phyloP scores from a whole-genome alignment of 2,329 filamentous ascomycete genomes.

The Aspergillus fumigatus region DNA sequence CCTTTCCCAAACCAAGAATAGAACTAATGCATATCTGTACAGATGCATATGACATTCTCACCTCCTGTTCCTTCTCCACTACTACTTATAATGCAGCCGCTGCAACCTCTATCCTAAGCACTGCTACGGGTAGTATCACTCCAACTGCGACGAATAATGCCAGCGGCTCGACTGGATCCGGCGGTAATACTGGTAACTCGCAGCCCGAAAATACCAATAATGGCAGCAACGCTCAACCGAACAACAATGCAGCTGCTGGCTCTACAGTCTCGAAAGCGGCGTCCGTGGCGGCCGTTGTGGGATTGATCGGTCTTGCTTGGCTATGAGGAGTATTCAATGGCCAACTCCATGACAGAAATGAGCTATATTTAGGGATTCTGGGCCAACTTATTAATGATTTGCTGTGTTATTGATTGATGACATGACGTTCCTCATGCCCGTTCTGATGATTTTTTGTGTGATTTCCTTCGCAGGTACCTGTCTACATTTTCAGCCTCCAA shows the following conservation, averaged over 20 bases:
- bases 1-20: not conserved
- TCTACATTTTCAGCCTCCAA: not conserved
- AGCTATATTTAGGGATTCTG: not conserved
- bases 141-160: not conserved
- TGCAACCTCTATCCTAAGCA: slow-evolving; percentile 15
- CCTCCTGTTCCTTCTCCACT: slow-evolving; percentile 23
- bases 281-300: slow-evolving; percentile 18
- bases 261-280: slow-evolving; percentile 11
- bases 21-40: not conserved
- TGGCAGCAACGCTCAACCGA: slow-evolving; percentile 6
- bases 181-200: not conserved
- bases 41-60: slow-evolving; percentile 30
- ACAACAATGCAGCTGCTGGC: slow-evolving; percentile 12
- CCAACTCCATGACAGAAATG: not conserved
- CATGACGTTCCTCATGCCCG: not conserved
- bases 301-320: slow-evolving; percentile 23
- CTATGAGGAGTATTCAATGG: slow-evolving; percentile 10
- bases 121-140: not conserved
- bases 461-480: not conserved
- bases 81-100: slow-evolving; percentile 24
- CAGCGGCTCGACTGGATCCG: not conserved
- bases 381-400: not conserved
- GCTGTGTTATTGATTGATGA: not conserved
- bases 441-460: not conserved
- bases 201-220: slow-evolving; percentile 3